A percentile compares a stretch with the other conserved stretches of the same genome.
These are phyloP conservation scores for Monosporascus sp. DNA, from an alignment of 2,329 filamentous ascomycete species.

Conservation along the genomic window DNA sequence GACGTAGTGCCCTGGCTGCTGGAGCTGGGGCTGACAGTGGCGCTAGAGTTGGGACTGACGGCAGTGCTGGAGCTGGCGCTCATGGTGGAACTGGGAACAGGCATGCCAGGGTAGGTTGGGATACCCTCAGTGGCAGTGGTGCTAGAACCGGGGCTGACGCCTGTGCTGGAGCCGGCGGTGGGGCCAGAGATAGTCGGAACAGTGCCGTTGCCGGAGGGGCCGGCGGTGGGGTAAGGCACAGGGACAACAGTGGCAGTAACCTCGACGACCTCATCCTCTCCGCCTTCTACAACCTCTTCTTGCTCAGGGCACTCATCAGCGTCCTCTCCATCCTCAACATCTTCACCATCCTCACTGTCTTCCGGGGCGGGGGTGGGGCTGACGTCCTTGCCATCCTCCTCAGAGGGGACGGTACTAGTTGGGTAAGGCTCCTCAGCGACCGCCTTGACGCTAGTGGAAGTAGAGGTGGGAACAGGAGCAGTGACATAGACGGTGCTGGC, in stretches of 20 bases:
- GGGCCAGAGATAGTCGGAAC: conserved; percentile 19
- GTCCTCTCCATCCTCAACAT: conserved; percentile 17
- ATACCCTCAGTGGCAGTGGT: too few relatives aligned
- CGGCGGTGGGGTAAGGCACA: conserved; percentile 35
- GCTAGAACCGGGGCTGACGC: too few relatives aligned
- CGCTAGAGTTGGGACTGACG: too few relatives aligned
- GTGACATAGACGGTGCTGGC: conserved; percentile 26
- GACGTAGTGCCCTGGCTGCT: too few relatives aligned
- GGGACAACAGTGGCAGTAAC: conserved; percentile 23
- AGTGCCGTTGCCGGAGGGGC: conserved; percentile 27
- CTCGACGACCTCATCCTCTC: conserved; percentile 14
- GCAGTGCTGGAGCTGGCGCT: too few relatives aligned
- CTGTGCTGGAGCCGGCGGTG: neutral
- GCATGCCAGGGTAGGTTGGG: too few relatives aligned
- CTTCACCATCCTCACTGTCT: conserved; percentile 9
- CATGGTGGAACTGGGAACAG: too few relatives aligned
- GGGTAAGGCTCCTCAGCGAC: conserved; percentile 5
- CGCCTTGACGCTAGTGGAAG: conserved; percentile 7
- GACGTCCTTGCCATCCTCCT: conserved; percentile 1
- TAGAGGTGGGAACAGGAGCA: conserved; percentile 6
- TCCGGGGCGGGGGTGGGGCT: conserved; percentile 6
- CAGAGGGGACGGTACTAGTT: conserved; percentile 4
- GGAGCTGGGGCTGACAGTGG: too few relatives aligned
- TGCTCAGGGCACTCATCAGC: conserved; percentile 10
- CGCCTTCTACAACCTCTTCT: conserved; percentile 1